Percentiles rank a stretch among this genome's conserved stretches.
Conservation (phyloP, 257 asterid genomes). For the Ocimum tenuiflorum region DNA sequence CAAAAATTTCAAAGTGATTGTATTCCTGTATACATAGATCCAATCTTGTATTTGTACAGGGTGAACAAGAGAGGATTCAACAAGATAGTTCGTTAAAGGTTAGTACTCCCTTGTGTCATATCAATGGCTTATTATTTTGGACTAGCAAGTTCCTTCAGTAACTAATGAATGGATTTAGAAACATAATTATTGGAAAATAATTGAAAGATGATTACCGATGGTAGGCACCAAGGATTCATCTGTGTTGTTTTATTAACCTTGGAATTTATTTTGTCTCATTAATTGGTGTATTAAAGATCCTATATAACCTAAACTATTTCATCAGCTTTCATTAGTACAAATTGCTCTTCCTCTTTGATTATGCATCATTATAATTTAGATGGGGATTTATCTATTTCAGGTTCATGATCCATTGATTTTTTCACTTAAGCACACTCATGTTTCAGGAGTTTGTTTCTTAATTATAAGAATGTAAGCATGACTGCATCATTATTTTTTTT, state of each 20-base stretch:
- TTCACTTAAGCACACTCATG: neutral
- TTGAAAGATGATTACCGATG: neutral
- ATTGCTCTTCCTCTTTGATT: slow-evolving; percentile 6
- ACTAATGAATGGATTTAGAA: neutral
- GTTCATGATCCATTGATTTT: neutral
- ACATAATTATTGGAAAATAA: neutral
- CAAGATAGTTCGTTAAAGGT: slow-evolving; percentile 61
- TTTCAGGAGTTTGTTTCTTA: neutral
- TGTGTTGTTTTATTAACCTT: neutral
- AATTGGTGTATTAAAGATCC: neutral
- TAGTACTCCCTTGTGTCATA: slow-evolving; percentile 4
- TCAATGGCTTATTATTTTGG: neutral
- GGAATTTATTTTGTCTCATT: neutral
- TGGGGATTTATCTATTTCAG: neutral
- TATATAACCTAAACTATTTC: neutral
- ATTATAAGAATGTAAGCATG: neutral
- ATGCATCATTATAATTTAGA: neutral
- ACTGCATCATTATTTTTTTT: neutral
- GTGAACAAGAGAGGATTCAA: slow-evolving; percentile 74
- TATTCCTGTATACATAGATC: slow-evolving; percentile 15
- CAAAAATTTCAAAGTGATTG: neutral
- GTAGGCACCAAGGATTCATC: neutral
- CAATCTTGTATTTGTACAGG: slow-evolving; percentile 39
- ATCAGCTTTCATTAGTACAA: neutral
- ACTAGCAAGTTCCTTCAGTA: neutral